Evolutionary conservation across 106 monocot genomes (phyloP).

Genomic region (Amphibolis antarctica): DNA sequence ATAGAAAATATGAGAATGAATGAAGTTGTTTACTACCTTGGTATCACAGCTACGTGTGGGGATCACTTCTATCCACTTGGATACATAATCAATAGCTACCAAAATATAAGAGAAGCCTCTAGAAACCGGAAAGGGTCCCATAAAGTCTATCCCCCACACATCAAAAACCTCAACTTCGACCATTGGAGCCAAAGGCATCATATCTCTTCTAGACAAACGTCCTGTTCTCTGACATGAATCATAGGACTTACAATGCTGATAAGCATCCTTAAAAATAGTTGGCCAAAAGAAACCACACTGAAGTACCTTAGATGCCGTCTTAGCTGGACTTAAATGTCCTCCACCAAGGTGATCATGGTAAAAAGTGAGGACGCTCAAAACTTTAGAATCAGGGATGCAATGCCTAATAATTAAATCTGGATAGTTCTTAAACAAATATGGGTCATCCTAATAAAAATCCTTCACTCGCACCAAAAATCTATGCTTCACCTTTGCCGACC

Average conservation of each 20-base stretch:
- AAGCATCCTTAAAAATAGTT: neutral
- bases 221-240: neutral
- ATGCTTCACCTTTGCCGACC: neutral
- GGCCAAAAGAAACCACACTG: slow-evolving; percentile 1
- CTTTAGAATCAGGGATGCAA: neutral
- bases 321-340: neutral
- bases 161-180: neutral
- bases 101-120: neutral
- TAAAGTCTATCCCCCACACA: slow-evolving; percentile 4
- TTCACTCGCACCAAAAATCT: neutral
- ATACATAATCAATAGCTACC: neutral
- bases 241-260: neutral
- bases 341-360: neutral
- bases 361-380: neutral
- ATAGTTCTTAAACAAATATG: neutral
- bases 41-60: neutral
- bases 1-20: neutral
- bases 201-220: neutral
- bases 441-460: slow-evolving; percentile 2
- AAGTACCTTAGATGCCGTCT: neutral
- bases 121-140: neutral
- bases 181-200: neutral
- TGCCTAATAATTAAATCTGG: neutral
- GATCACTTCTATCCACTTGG: neutral
- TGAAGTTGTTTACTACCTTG: neutral